Evolutionary conservation across 768 basidiomycete species (phyloP), one percentile per base, ranked within the genome.

Genomic region (Russula earlei): DNA sequence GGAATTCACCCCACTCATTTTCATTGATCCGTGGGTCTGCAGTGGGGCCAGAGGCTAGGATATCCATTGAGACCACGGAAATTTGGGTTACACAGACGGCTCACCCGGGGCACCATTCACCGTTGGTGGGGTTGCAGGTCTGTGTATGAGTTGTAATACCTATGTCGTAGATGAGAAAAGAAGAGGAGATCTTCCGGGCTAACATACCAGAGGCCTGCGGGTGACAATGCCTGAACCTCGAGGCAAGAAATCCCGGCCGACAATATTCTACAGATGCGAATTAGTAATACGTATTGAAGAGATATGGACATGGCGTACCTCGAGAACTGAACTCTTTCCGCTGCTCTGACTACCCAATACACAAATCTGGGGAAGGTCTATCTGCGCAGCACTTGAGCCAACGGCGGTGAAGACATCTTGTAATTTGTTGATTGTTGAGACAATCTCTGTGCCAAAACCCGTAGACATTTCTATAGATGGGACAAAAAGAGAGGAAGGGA

Each of bases 181-280:
- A 44, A 14, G 42, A 52, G 31, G 33, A n/a, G 15, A 27, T 20
- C 37, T 34, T 43, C 12, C 31, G 17, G 6, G 44, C 11, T 6
- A 24, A 65, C 84, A 65, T 69, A 95, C 94, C 72, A 99, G 74
- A 54, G 96, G 96, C 68, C 96, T 83, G 67, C 95, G 83, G 49
- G 95, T 98, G 71, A 99, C 95, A 67, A 99, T 99, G 72, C 95
- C 95, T 54, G 93, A 90, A 69, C 96, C 96, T 77, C 96, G 89
- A 72, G 96, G 96, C 68, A 99, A 70, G 78, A 99, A 99, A 71
- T 99, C 96, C 63, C 95, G 83, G 56, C 96, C 96, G 53, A 97
- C 94, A 63, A 97, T 93, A 74, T 98, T 96, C 92, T 95, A 49
- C 9, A 56, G 44, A 49, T 15, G 42, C 27, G 31, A n/a, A 25